Evolutionary conservation across 2,329 filamentous ascomycete species (phyloP), one percentile per base, ranked within the genome.

Genomic region (Diplodia sapinea): DNA sequence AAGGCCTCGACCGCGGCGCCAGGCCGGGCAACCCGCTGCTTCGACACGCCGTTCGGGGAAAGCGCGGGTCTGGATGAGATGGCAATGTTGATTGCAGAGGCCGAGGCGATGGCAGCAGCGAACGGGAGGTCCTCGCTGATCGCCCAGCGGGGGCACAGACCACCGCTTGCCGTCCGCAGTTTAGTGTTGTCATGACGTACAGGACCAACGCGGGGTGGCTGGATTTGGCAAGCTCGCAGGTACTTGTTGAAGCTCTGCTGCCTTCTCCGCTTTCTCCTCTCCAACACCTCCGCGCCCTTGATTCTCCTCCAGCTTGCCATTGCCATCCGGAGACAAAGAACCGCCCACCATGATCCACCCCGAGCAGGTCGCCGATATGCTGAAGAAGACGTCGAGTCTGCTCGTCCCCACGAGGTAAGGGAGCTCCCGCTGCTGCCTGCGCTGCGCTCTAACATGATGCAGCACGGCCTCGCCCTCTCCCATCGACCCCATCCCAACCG

Each of bases 401-500:
- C 66, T 68, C 50, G 51, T 51, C 20, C 59, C 66, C n/a, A 68
- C 66, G 66, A 68, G 66, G 59, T 56, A 38, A 36, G 23, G n/a
- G 17, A 29, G 56, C 17, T 59, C n/a, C 8, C 17, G 13, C 31
- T 47, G 29, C 15, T 49, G 13, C n/a, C 54, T 49, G 26, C 17
- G 13, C 63, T 38, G 17, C 13, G 49, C 15, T 12, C 65, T 67
- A 23, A 67, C 49, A 8, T 23, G 23, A 6, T 54, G 51, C 65
- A 64, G 70, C 43, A 51, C 70, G 13, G 43, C 66, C 47, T 36
- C 71, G 68, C 67, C 74, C 56, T 51, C 71, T 71, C 74, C 75
- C 6, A 76, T 78, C 50, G 69, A 75, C 52, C 73, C 77, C 31
- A 73, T 83, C 29, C 82, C 82, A 29, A 78, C 81, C 33, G 77